These are phyloP conservation scores for Adansonia grandidieri DNA, from an alignment of 441 rosid species.

Conservation along the genomic window DNA sequence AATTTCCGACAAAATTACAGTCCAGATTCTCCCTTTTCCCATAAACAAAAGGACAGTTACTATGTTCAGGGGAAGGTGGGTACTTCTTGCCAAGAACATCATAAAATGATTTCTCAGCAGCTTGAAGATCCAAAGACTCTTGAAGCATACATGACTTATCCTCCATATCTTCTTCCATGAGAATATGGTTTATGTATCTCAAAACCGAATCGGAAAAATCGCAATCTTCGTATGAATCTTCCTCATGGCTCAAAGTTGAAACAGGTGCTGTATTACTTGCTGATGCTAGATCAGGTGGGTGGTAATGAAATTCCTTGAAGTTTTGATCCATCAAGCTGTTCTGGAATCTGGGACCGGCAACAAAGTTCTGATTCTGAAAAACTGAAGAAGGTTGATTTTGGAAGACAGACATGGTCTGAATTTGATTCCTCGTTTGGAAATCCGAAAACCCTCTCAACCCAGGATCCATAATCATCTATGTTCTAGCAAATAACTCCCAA, in stretches of 20 bases:
- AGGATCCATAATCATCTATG: slow-evolving; percentile 54
- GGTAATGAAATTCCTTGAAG: slow-evolving; percentile 32
- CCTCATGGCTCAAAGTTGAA: slow-evolving; percentile 29
- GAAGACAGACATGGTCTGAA: not conserved
- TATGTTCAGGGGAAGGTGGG: slow-evolving; percentile 60
- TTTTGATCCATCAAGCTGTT: slow-evolving; percentile 28
- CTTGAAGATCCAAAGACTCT: slow-evolving; percentile 63
- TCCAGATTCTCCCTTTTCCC: slow-evolving; percentile 25
- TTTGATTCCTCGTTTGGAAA: slow-evolving; percentile 32
- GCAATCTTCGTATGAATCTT: slow-evolving; percentile 45
- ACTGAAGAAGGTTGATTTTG: slow-evolving; percentile 37
- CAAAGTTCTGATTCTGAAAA: slow-evolving; percentile 42
- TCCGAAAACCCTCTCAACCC: slow-evolving; percentile 36
- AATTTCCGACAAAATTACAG: slow-evolving; percentile 36
- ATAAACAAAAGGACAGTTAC: slow-evolving; percentile 17
- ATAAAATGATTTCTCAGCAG: slow-evolving; percentile 63
- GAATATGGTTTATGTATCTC: slow-evolving; percentile 60
- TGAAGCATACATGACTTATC: slow-evolving; percentile 63
- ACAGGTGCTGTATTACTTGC: slow-evolving; percentile 22
- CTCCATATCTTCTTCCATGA: slow-evolving; percentile 73
- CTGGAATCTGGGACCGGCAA: slow-evolving; percentile 38
- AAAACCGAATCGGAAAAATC: slow-evolving; percentile 67
- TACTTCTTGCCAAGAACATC: slow-evolving; percentile 67
- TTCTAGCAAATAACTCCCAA: not conserved
- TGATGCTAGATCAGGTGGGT: slow-evolving; percentile 28